Evolutionary conservation across 805 yeast species (phyloP).

Genomic region (Metschnikowia chrysomelidarum): DNA sequence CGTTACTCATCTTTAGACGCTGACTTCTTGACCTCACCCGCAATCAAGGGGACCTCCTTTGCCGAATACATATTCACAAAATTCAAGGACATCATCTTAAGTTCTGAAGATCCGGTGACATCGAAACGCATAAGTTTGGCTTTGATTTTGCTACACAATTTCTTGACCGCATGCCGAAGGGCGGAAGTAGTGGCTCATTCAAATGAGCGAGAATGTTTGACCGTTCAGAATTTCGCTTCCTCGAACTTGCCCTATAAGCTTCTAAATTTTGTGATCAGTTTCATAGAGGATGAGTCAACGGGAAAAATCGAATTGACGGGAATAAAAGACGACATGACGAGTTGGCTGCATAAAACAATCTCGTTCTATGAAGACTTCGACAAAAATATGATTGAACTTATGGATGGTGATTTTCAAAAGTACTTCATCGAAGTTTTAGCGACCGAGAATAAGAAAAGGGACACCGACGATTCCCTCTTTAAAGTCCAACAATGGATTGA

Average conservation of each 20-base stretch:
- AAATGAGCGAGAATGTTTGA: slow-evolving; percentile 5
- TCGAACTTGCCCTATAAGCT: slow-evolving; percentile 5
- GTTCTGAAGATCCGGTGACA: not conserved
- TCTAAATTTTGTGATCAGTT: slow-evolving; percentile 4
- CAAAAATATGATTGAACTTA: slow-evolving; percentile 14
- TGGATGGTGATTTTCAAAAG: slow-evolving; percentile 27
- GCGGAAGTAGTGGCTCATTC: slow-evolving; percentile 19
- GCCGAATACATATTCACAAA: not conserved
- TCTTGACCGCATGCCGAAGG: slow-evolving; percentile 24
- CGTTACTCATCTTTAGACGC: slow-evolving; percentile 1
- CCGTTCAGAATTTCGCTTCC: slow-evolving; percentile 2
- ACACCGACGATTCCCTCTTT: slow-evolving; percentile 2
- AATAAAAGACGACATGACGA: not conserved
- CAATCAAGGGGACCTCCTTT: not conserved
- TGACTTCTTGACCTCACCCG: slow-evolving; percentile 3
- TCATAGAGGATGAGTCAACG: not conserved
- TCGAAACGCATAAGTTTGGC: slow-evolving; percentile 4
- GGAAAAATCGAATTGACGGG: not conserved
- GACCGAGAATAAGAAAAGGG: not conserved
- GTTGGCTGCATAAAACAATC: slow-evolving; percentile 8
- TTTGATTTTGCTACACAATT: slow-evolving; percentile 25
- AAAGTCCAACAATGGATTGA: slow-evolving; percentile 15
- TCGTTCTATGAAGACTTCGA: slow-evolving; percentile 22
- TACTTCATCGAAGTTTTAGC: slow-evolving; percentile 24
- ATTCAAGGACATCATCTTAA: not conserved